phyloP scores from a whole-genome alignment of 1,284 basidiomycete genomes.

The Coniophora puteana region DNA sequence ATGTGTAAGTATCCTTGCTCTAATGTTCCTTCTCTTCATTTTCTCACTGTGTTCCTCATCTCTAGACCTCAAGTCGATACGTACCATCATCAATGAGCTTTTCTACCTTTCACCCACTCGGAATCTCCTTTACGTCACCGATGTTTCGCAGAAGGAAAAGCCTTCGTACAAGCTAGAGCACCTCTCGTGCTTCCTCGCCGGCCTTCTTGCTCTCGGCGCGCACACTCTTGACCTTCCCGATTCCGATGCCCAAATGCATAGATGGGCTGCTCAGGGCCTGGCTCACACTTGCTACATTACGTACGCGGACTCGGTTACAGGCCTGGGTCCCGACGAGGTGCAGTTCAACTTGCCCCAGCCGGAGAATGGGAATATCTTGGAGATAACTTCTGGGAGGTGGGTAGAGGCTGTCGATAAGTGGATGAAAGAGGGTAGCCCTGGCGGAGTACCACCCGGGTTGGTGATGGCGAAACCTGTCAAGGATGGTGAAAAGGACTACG shows the following conservation, averaged over 20 bases:
- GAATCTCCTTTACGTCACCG: slow-evolving; percentile 42
- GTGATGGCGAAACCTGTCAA: slow-evolving; percentile 16
- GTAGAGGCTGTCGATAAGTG: slow-evolving; percentile 32
- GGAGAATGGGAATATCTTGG: not conserved
- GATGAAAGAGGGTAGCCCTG: slow-evolving; percentile 26
- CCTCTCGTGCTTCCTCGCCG: slow-evolving; percentile 47
- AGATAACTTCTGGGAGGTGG: slow-evolving; percentile 26
- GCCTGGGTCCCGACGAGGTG: slow-evolving; percentile 41
- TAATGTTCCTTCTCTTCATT: not conserved
- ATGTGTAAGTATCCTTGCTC: slow-evolving; percentile 31
- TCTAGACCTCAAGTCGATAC: slow-evolving; percentile 35
- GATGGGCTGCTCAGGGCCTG: slow-evolving; percentile 42
- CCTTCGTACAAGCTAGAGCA: slow-evolving; percentile 41
- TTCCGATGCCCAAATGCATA: slow-evolving; percentile 27
- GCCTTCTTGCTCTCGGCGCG: slow-evolving; percentile 43
- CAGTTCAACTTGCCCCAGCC: slow-evolving; percentile 16
- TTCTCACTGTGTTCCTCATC: not conserved
- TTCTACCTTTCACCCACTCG: slow-evolving; percentile 39
- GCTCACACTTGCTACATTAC: slow-evolving; percentile 41
- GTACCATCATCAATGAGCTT: slow-evolving; percentile 34
- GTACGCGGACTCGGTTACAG: slow-evolving; percentile 38
- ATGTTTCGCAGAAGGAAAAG: slow-evolving; percentile 16
- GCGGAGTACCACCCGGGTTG: slow-evolving; percentile 35
- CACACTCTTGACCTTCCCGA: slow-evolving; percentile 28
- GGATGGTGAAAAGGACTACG: slow-evolving; percentile 32